Conservation (phyloP, 2,329 filamentous ascomycete species). For the Colletotrichum viniferum region DNA sequence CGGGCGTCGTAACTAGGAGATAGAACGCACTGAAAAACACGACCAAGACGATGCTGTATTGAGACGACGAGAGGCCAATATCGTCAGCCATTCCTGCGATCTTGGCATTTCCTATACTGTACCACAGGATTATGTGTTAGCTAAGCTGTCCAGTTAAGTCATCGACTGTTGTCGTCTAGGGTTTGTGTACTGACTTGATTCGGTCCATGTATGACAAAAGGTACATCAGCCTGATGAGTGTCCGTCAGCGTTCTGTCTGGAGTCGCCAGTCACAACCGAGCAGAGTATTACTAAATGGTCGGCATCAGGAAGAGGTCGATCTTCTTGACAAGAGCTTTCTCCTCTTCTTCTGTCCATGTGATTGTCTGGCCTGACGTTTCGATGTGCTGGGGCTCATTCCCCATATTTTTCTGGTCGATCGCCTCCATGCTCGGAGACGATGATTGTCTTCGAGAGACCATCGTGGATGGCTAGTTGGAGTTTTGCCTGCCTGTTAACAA, state of each 20-base stretch:
- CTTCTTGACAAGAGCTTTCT: conserved; percentile 37
- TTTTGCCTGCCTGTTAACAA: rapidly evolving
- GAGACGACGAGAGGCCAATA: conserved; percentile 56
- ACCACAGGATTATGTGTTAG: neutral
- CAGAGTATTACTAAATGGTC: conserved; percentile 50
- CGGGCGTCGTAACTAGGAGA: neutral
- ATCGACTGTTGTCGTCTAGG: too few relatives aligned
- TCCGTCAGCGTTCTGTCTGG: neutral
- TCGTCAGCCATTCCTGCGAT: conserved; percentile 50
- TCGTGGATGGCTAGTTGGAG: neutral
- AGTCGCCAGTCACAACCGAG: neutral
- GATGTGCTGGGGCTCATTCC: neutral
- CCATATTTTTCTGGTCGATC: neutral
- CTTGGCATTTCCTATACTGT: conserved; percentile 57
- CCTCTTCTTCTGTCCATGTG: conserved; percentile 27
- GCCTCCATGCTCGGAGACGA: neutral
- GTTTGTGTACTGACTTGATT: conserved; percentile 42
- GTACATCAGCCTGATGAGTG: conserved; percentile 39
- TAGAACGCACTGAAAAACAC: conserved; percentile 63
- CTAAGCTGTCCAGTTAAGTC: too few relatives aligned
- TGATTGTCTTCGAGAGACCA: neutral
- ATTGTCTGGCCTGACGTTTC: neutral
- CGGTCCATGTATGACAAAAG: conserved; percentile 64
- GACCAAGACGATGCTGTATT: conserved; percentile 63
- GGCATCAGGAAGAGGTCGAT: conserved; percentile 46